These are phyloP conservation scores for Calonectria pseudoreteaudii DNA, from an alignment of 2,329 filamentous ascomycete genomes.

Conservation along the genomic window DNA sequence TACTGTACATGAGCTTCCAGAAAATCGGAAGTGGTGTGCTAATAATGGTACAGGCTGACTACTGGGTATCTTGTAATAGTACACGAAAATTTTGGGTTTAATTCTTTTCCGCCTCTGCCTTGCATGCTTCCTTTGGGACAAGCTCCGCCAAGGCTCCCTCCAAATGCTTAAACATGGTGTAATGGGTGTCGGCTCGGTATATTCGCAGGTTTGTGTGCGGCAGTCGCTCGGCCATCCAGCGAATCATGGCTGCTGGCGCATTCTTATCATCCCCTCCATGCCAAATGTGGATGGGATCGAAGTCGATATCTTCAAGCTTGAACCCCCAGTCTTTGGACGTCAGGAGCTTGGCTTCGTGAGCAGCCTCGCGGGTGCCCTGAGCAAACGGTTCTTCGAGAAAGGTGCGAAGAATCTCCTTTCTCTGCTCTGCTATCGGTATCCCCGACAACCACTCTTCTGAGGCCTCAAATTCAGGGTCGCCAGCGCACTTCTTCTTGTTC, in stretches of 20 bases:
- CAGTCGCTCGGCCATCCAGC: slow-evolving; percentile 51
- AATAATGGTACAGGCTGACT: no score
- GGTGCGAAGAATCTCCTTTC: slow-evolving; percentile 44
- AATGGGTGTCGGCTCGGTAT: slow-evolving; percentile 49
- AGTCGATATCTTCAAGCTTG: slow-evolving; percentile 42
- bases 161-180: slow-evolving; percentile 42
- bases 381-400: slow-evolving; percentile 45
- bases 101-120: background rate
- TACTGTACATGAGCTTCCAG: background rate
- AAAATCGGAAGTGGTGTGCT: background rate
- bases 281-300: slow-evolving; percentile 45
- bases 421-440: slow-evolving; percentile 30
- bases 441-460: background rate
- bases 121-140: background rate
- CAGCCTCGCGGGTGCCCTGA: slow-evolving; percentile 40
- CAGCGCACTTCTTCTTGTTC: slow-evolving; percentile 13
- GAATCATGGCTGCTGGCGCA: slow-evolving; percentile 47
- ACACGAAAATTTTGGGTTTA: background rate
- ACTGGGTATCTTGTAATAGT: background rate
- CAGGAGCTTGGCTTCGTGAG: slow-evolving; percentile 47
- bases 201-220: slow-evolving; percentile 48
- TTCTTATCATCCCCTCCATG: slow-evolving; percentile 48
- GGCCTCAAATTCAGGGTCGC: slow-evolving; percentile 5
- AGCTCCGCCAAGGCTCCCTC: slow-evolving; percentile 31
- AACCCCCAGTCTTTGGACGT: slow-evolving; percentile 46